phyloP scores from a whole-genome alignment of 345 rosid genomes.

The Nasturtium officinale region DNA sequence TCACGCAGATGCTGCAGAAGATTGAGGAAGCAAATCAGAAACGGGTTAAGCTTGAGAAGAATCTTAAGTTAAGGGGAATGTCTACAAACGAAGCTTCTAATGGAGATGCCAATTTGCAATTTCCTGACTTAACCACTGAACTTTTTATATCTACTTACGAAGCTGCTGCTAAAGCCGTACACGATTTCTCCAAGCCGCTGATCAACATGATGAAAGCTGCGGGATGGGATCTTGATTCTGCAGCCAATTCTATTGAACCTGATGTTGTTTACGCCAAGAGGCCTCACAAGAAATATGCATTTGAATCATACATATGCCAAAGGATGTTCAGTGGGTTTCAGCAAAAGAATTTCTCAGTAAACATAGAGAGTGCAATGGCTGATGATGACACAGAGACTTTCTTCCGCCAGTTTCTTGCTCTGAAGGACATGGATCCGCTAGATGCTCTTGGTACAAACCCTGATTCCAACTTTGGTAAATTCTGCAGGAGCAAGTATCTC shows the following conservation, averaged over 20 bases:
- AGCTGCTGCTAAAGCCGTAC: conserved; percentile 73
- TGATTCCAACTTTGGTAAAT: conserved; percentile 72
- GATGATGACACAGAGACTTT: conserved; percentile 60
- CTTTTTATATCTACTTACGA: conserved; percentile 63
- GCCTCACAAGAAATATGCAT: conserved; percentile 82
- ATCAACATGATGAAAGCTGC: conserved; percentile 95
- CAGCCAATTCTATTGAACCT: conserved; percentile 73
- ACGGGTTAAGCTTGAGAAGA: conserved; percentile 71
- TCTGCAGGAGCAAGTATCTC: conserved; percentile 70
- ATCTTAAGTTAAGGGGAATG: conserved; percentile 78
- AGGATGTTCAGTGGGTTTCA: conserved; percentile 84
- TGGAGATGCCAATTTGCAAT: conserved; percentile 49
- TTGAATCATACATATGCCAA: conserved; percentile 82
- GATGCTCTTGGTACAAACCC: conserved; percentile 72
- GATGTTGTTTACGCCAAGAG: conserved; percentile 76
- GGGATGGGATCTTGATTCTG: conserved; percentile 94
- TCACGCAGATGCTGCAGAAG: conserved; percentile 66
- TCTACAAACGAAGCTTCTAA: conserved; percentile 60
- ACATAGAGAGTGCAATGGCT: conserved; percentile 44
- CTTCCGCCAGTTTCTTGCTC: conserved; percentile 68
- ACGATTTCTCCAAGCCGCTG: conserved; percentile 79
- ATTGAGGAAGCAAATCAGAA: conserved; percentile 82
- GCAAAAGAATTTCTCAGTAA: conserved; percentile 56
- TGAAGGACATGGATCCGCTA: conserved; percentile 73
- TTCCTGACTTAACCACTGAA: conserved; percentile 61